phyloP scores from a whole-genome alignment of 73 alveolate species.

The Diophrys appendiculata region DNA sequence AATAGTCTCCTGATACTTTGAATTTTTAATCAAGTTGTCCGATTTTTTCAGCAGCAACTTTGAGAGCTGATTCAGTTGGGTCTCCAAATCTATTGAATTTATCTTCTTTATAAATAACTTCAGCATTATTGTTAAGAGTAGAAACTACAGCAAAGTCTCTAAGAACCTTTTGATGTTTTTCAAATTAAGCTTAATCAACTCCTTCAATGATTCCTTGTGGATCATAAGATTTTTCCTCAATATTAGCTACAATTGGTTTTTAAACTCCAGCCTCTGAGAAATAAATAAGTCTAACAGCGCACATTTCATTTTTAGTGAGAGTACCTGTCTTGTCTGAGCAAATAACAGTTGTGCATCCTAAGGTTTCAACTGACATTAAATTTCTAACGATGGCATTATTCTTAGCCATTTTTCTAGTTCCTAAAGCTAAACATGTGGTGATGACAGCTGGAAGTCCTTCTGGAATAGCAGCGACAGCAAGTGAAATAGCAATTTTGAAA shows the following conservation, averaged over 20 bases:
- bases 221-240: slow-evolving; percentile 74
- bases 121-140: slow-evolving; percentile 61
- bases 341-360: slow-evolving; percentile 98
- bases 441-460: slow-evolving; percentile 99
- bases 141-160: slow-evolving; percentile 56
- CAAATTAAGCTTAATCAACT: slow-evolving; percentile 8
- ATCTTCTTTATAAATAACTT: slow-evolving; percentile 37
- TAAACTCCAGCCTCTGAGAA: slow-evolving; percentile 35
- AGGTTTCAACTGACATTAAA: slow-evolving; percentile 89
- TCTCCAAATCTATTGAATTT: slow-evolving; percentile 64
- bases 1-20: slow-evolving; percentile 21
- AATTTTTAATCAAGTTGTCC: slow-evolving; percentile 66
- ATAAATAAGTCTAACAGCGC: slow-evolving; percentile 71
- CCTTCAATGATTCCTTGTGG: slow-evolving; percentile 75
- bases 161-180: slow-evolving; percentile 30
- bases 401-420: slow-evolving; percentile 86
- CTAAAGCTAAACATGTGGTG: slow-evolving; percentile 96
- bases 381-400: slow-evolving; percentile 86
- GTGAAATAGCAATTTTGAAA: slow-evolving; percentile 97
- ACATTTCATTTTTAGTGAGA: slow-evolving; percentile 90
- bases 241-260: slow-evolving; percentile 40
- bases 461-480: slow-evolving; percentile 99
- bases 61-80: slow-evolving; percentile 90
- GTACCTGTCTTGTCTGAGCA: slow-evolving; percentile 99
- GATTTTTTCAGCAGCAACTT: slow-evolving; percentile 90